These are phyloP conservation scores for Backusella parvicylindrica DNA, from an alignment of 192 early-diverging fungal genomes.

Conservation along the genomic window DNA sequence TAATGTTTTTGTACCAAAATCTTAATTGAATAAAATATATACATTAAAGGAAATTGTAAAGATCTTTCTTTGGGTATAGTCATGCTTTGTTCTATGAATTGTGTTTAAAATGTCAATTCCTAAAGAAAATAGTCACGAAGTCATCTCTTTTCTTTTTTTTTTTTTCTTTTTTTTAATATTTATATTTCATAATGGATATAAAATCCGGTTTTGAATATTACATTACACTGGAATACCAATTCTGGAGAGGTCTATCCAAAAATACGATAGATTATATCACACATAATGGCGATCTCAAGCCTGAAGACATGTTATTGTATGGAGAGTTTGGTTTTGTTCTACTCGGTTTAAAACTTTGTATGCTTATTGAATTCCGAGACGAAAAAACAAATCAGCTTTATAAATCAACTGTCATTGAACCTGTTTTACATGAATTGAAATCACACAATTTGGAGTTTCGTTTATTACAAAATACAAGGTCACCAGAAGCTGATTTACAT, in stretches of 20 bases:
- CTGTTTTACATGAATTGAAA: not conserved
- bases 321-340: constrained; percentile 14
- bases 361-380: constrained; percentile 5
- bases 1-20: too few relatives aligned
- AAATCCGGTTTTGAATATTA: not conserved
- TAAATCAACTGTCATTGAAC: not conserved
- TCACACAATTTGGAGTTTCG: not conserved
- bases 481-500: constrained; percentile 1
- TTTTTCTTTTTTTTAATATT: not conserved
- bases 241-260: not conserved
- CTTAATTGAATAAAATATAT: too few relatives aligned
- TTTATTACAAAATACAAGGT: not conserved
- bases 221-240: not conserved
- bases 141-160: not conserved
- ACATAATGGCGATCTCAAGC: not conserved
- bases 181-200: not conserved
- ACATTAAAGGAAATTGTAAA: too few relatives aligned
- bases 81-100: too few relatives aligned
- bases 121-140: not conserved
- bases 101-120: not conserved
- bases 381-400: not conserved
- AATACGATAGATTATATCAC: not conserved
- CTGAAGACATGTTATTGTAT: constrained; percentile 1
- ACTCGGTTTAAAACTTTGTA: constrained; percentile 10
- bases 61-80: too few relatives aligned